Conservation (phyloP, 2,329 filamentous ascomycete species). For the Penicillium sp. region DNA sequence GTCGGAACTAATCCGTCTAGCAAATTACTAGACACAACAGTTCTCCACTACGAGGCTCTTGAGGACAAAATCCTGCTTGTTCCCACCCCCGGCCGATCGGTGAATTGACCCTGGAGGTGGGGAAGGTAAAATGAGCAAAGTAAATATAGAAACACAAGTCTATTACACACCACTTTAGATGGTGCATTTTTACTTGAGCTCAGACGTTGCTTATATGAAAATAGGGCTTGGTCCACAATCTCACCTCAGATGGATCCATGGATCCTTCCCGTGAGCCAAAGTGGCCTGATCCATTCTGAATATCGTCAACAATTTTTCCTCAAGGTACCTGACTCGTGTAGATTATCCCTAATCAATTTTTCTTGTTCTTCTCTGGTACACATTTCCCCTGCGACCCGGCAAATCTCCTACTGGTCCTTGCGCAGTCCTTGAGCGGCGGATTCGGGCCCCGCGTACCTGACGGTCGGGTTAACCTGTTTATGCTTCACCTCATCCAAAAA, state of each 20-base stretch:
- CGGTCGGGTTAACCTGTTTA: neutral
- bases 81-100: constrained; percentile 11
- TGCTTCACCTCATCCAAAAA: neutral
- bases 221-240: neutral
- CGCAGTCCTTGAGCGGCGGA: neutral
- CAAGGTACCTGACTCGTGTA: too few species aligned
- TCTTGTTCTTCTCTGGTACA: neutral
- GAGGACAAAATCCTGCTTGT: neutral
- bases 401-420: neutral
- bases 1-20: neutral
- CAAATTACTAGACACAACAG: neutral
- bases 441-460: neutral
- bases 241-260: neutral
- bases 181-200: too few species aligned
- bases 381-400: neutral
- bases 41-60: neutral
- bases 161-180: neutral
- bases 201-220: neutral
- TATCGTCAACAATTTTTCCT: neutral
- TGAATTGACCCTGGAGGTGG: neutral
- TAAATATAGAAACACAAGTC: neutral
- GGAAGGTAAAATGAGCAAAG: neutral
- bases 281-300: neutral
- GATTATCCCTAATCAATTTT: neutral
- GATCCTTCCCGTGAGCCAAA: neutral